These are phyloP conservation scores for Chaetomiaceae sp. DNA, from an alignment of 2,329 filamentous ascomycete genomes.

Conservation along the genomic window DNA sequence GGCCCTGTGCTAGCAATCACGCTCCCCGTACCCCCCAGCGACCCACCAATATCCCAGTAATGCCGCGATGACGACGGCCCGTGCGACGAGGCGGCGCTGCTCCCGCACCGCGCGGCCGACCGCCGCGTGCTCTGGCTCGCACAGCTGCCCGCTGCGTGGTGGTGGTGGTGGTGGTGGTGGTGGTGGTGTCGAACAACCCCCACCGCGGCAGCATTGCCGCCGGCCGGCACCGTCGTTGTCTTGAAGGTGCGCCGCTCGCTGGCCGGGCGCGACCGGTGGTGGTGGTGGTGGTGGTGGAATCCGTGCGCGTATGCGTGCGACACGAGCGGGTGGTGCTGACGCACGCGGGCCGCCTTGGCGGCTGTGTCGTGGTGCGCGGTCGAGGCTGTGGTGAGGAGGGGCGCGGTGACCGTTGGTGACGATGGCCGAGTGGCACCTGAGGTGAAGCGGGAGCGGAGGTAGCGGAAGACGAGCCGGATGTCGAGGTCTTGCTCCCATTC, in stretches of 20 bases:
- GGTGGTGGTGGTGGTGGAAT: too few species aligned
- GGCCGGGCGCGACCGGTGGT: slow-evolving; percentile 43
- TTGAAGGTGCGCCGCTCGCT: slow-evolving; percentile 53
- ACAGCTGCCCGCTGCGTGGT: slow-evolving; percentile 58
- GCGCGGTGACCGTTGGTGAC: slow-evolving; percentile 37
- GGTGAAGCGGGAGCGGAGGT: slow-evolving; percentile 70
- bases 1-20: slow-evolving; percentile 60
- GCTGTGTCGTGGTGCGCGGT: slow-evolving; percentile 60
- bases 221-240: slow-evolving; percentile 43
- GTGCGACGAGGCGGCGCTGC: slow-evolving; percentile 65
- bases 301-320: slow-evolving; percentile 37
- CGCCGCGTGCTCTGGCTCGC: slow-evolving; percentile 81
- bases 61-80: slow-evolving; percentile 79
- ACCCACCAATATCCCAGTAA: slow-evolving; percentile 88
- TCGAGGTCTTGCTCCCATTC: slow-evolving; percentile 95
- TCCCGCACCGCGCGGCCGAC: slow-evolving; percentile 59
- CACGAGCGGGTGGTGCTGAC: slow-evolving; percentile 83
- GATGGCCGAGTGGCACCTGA: slow-evolving; percentile 45
- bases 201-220: too few species aligned
- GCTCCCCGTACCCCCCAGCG: slow-evolving; percentile 69
- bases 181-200: too few species aligned
- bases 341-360: slow-evolving; percentile 74
- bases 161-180: too few species aligned
- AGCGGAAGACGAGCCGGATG: slow-evolving; percentile 85
- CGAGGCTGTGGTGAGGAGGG: slow-evolving; percentile 43